phyloP scores from a whole-genome alignment of 768 basidiomycete species.

The Chalciporus piperatus region DNA sequence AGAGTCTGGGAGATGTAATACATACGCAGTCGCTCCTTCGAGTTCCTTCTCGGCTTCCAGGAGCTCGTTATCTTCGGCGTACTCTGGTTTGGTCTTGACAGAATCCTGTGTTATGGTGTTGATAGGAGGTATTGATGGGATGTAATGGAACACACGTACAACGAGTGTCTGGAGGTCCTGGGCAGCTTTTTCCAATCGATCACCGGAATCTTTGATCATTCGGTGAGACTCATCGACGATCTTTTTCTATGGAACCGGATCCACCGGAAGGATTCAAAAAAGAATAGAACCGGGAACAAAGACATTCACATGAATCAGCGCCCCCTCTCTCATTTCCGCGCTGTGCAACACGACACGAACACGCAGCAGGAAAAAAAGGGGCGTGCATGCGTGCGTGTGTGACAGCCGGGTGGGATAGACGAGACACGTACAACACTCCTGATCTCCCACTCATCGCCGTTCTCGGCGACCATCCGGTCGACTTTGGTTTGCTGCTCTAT shows the following conservation, averaged over 20 bases:
- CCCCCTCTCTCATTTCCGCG: constrained; percentile 26
- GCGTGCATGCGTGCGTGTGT: background rate
- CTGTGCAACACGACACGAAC: constrained; percentile 17
- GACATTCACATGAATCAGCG: constrained; percentile 19
- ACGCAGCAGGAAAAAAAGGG: constrained; percentile 11
- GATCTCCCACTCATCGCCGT: constrained; percentile 72
- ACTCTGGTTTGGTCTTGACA: constrained; percentile 25
- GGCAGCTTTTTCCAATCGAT: constrained; percentile 57
- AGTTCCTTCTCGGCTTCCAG: constrained; percentile 58
- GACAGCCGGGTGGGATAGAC: constrained; percentile 5
- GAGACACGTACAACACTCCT: constrained; percentile 62
- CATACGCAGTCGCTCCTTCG: constrained; percentile 48
- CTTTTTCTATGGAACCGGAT: constrained; percentile 42
- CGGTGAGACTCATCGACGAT: constrained; percentile 75
- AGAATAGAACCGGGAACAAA: constrained; percentile 14
- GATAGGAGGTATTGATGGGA: constrained; percentile 16
- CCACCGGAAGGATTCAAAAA: constrained; percentile 5
- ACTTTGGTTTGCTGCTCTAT: constrained; percentile 54
- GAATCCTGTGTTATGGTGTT: constrained; percentile 22
- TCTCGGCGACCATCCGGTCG: constrained; percentile 59
- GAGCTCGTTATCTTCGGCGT: constrained; percentile 40
- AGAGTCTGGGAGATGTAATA: constrained; percentile 1
- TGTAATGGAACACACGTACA: constrained; percentile 46
- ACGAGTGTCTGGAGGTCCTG: constrained; percentile 64
- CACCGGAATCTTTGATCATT: constrained; percentile 72